Conservation (phyloP, 768 basidiomycete genomes). For the Boletus bicolor region DNA sequence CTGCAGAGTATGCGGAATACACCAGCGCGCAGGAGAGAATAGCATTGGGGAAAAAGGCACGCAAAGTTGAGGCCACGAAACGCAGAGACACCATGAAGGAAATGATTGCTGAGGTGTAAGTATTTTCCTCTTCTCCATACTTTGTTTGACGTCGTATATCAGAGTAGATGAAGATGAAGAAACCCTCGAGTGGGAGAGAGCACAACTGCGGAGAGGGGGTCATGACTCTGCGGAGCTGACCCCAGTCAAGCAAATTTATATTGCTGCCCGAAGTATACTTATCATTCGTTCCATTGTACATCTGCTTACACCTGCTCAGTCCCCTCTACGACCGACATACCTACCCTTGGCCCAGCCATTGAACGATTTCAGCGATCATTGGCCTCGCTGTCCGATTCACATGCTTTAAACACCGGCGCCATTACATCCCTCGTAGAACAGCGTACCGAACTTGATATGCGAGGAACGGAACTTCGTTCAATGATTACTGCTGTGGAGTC, state of each 20-base stretch:
- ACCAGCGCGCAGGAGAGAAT: constrained; percentile 86
- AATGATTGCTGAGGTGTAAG: constrained; percentile 79
- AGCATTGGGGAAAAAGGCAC: constrained; percentile 78
- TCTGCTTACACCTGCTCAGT: constrained; percentile 43
- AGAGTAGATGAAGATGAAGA: constrained; percentile 86
- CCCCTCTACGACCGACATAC: constrained; percentile 60
- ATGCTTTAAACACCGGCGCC: constrained; percentile 56
- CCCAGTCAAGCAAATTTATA: constrained; percentile 58
- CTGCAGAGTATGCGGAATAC: constrained; percentile 77
- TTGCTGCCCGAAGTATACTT: constrained; percentile 64
- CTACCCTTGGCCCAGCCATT: constrained; percentile 59
- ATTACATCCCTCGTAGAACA: constrained; percentile 60
- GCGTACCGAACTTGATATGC: constrained; percentile 56
- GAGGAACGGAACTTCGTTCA: constrained; percentile 70
- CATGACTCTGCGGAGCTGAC: constrained; percentile 38
- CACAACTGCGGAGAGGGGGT: constrained; percentile 76
- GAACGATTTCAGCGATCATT: constrained; percentile 60
- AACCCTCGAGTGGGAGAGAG: constrained; percentile 79
- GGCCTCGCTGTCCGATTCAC: constrained; percentile 60
- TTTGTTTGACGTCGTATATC: constrained; percentile 3
- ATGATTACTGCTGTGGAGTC: constrained; percentile 73
- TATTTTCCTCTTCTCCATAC: constrained; percentile 9
- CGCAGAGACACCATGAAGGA: constrained; percentile 70
- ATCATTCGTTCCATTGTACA: background rate
- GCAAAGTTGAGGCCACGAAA: constrained; percentile 66